These are phyloP conservation scores for Populus davidiana DNA, from an alignment of 345 rosid genomes.

Conservation along the genomic window DNA sequence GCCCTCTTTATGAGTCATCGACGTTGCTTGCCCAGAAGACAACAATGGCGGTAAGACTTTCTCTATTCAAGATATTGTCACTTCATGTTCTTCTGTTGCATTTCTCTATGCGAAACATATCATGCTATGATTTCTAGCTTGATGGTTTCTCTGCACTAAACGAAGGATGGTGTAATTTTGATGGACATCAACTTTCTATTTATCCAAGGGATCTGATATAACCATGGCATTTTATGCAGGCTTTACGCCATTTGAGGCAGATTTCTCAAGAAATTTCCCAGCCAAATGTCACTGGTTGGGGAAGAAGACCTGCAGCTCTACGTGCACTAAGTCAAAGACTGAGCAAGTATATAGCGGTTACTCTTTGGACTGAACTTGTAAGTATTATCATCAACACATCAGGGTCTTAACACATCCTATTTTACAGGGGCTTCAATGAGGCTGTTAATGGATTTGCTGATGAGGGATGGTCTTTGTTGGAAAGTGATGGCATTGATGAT, in stretches of 20 bases:
- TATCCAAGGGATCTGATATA: neutral
- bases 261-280: constrained; percentile 86
- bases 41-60: constrained; percentile 84
- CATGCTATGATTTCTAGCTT: neutral
- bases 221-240: constrained; percentile 38
- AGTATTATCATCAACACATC: constrained; percentile 10
- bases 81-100: neutral
- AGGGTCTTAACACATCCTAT: neutral
- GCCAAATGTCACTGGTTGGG: constrained; percentile 82
- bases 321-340: constrained; percentile 91
- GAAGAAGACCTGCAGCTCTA: constrained; percentile 92
- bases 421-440: constrained; percentile 87
- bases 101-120: neutral
- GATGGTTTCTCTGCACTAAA: neutral
- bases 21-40: constrained; percentile 94
- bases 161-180: neutral
- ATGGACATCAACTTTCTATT: neutral
- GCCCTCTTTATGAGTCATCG: constrained; percentile 93
- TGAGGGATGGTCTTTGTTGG: constrained; percentile 95
- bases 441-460: constrained; percentile 93
- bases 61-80: neutral
- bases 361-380: neutral
- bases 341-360: constrained; percentile 45
- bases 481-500: constrained; percentile 93
- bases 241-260: constrained; percentile 90